Percentiles rank a stretch among this genome's conserved stretches.
Conservation (phyloP, 208 protist species). For the Trichomonas gallinae region DNA sequence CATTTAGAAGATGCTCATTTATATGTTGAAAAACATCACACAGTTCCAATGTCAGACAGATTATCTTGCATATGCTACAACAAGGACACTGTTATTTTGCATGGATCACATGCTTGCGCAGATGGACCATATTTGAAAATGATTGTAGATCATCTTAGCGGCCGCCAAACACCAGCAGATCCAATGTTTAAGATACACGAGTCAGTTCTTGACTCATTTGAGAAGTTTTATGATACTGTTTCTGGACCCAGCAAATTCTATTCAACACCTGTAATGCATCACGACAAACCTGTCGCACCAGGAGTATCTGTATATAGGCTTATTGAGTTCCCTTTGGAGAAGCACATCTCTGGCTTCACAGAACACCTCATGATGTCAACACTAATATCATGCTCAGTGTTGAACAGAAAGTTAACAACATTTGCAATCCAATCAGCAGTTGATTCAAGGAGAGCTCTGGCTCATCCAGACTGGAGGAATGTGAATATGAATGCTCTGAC, state of each 20-base stretch:
- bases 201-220: neutral
- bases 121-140: neutral
- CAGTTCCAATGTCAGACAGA: neutral
- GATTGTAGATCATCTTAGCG: neutral
- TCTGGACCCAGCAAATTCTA: neutral
- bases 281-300: neutral
- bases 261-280: neutral
- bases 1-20: neutral
- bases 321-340: neutral
- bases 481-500: neutral
- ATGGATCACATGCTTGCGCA: neutral
- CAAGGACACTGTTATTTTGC: neutral
- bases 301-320: neutral
- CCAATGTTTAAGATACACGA: neutral
- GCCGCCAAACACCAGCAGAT: neutral
- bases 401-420: neutral
- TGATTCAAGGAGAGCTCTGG: neutral
- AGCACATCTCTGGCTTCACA: neutral
- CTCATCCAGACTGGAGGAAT: neutral
- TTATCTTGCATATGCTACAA: neutral
- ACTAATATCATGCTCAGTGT: neutral
- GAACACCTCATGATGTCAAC: neutral
- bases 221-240: neutral
- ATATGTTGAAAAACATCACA: neutral
- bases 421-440: neutral